A percentile compares a stretch with the other conserved stretches of the same genome.
These are phyloP conservation scores for Penicillium bovifimosum DNA, from an alignment of 495 filamentous ascomycete genomes.

Conservation along the genomic window DNA sequence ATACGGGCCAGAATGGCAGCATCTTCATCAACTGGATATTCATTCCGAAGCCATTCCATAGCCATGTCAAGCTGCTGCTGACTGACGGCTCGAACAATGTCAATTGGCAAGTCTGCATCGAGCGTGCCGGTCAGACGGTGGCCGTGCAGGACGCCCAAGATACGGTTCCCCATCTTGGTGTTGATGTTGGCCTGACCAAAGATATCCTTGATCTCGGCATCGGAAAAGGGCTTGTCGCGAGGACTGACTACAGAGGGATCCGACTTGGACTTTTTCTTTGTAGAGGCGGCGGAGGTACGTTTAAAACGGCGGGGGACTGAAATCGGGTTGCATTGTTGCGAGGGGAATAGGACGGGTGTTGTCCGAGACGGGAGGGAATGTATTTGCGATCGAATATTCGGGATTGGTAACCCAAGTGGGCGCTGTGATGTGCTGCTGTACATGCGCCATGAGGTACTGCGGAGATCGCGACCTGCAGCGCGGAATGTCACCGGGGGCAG, in stretches of 20 bases:
- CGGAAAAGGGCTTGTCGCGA: constrained; percentile 34
- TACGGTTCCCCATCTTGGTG: constrained; percentile 51
- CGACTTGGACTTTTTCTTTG: neutral
- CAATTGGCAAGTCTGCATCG: constrained; percentile 44
- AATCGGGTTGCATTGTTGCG: neutral
- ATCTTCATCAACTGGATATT: constrained; percentile 72
- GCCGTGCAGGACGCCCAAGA: constrained; percentile 65
- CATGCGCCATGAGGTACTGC: constrained; percentile 19
- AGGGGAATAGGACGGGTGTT: neutral
- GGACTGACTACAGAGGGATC: constrained; percentile 6
- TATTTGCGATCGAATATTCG: neutral
- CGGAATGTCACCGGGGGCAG: constrained; percentile 17
- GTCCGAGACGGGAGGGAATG: neutral
- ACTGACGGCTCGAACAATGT: constrained; percentile 38
- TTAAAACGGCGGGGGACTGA: constrained; percentile 18
- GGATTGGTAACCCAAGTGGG: constrained; percentile 3
- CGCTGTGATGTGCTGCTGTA: constrained; percentile 17
- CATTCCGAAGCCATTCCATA: constrained; percentile 61
- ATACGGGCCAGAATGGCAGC: constrained; percentile 55
- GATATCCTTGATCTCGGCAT: constrained; percentile 52
- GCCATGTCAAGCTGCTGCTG: constrained; percentile 41
- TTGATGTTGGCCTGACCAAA: constrained; percentile 53
- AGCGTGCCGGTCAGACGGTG: constrained; percentile 72
- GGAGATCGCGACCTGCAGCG: constrained; percentile 13
- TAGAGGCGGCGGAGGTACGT: constrained; percentile 13